A percentile compares a stretch with the other conserved stretches of the same genome.
phyloP scores from a whole-genome alignment of 345 rosid species.

The Linum tenue region DNA sequence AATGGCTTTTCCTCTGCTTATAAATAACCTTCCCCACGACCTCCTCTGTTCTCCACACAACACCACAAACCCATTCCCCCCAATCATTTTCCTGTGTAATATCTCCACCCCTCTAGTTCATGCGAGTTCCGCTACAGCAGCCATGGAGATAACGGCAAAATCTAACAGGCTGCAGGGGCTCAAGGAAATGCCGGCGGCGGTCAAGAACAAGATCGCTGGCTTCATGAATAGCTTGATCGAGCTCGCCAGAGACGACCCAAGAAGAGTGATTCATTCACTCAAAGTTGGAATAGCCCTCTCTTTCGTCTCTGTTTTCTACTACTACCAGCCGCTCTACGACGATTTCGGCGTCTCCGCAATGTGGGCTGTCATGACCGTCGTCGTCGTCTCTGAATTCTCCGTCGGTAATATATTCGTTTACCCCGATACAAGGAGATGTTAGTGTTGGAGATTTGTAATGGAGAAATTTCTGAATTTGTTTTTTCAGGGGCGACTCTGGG shows the following conservation, averaged over 20 bases:
- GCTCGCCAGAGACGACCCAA: slow-evolving; percentile 28
- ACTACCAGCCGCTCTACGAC: slow-evolving; percentile 19
- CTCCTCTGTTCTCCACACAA: too few species aligned
- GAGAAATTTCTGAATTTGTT: too few species aligned
- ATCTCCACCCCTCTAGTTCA: too few species aligned
- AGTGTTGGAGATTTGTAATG: too few species aligned
- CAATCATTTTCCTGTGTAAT: too few species aligned
- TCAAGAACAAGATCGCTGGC: neutral
- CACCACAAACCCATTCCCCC: too few species aligned
- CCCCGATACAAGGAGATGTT: too few species aligned
- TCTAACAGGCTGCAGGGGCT: neutral
- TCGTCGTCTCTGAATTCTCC: slow-evolving; percentile 29
- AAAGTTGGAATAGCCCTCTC: slow-evolving; percentile 37
- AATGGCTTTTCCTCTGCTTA: too few species aligned
- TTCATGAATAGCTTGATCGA: slow-evolving; percentile 3
- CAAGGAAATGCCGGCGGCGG: slow-evolving; percentile 6
- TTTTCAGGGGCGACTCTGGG: slow-evolving; percentile 1
- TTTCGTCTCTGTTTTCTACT: slow-evolving; percentile 33
- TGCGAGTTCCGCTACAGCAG: too few species aligned
- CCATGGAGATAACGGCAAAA: too few species aligned
- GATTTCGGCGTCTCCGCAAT: slow-evolving; percentile 22
- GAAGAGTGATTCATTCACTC: slow-evolving; percentile 30
- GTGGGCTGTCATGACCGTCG: slow-evolving; percentile 41
- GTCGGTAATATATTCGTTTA: slow-evolving; percentile 20
- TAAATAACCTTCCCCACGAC: too few species aligned